Evolutionary conservation across 306 rosid genomes (phyloP).

Genomic region (Phaseolus lunatus): DNA sequence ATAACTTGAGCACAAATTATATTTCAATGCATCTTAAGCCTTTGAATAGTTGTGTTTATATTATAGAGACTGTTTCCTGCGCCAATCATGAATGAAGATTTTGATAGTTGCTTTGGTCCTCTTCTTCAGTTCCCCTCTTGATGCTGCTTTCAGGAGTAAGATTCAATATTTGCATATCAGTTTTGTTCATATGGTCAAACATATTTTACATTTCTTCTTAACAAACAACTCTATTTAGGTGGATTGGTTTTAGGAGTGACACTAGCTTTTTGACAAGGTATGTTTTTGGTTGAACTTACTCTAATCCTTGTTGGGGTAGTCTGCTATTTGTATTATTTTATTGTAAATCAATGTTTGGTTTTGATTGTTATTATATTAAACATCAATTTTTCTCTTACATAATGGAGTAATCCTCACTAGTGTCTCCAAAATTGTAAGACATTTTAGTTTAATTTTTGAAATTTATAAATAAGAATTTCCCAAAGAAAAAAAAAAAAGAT

Average conservation of each 20-base stretch:
- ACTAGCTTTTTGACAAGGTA: background rate
- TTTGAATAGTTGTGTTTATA: background rate
- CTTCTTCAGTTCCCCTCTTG: background rate
- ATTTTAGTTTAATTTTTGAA: background rate
- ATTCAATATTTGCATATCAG: constrained; percentile 18
- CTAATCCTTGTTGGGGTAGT: constrained; percentile 13
- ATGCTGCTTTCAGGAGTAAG: constrained; percentile 31
- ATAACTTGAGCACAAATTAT: background rate
- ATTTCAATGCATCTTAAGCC: background rate
- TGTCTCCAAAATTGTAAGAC: background rate
- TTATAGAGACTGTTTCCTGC: background rate
- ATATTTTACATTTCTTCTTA: constrained; percentile 7
- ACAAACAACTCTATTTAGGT: background rate
- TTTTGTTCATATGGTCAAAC: constrained; percentile 38
- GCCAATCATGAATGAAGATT: constrained; percentile 18
- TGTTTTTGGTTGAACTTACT: constrained; percentile 4
- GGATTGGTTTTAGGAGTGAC: constrained; percentile 24
- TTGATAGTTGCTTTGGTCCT: background rate
- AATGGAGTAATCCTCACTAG: too few relatives aligned
- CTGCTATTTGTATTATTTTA: constrained; percentile 11
- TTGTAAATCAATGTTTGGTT: constrained; percentile 35
- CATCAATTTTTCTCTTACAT: background rate
- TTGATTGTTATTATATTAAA: background rate
- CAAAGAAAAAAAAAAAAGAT: too few relatives aligned
- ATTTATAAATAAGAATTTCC: background rate